Conservation (phyloP, 1,284 basidiomycete genomes). For the Malassezia yamatoensis region DNA sequence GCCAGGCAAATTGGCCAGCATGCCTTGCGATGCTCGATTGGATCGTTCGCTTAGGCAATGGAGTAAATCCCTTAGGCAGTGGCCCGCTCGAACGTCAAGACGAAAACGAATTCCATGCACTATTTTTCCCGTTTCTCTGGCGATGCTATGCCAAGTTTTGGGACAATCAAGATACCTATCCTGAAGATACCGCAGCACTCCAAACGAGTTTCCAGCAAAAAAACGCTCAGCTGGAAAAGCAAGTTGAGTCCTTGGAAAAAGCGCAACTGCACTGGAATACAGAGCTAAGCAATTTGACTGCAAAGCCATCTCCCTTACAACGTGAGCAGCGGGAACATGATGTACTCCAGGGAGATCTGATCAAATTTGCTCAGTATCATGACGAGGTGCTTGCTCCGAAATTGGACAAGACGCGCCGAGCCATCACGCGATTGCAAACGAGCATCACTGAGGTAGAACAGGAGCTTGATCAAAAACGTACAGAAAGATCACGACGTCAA, state of each 20-base stretch:
- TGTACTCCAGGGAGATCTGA: slow-evolving; percentile 34
- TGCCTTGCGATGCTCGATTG: slow-evolving; percentile 46
- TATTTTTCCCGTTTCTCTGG: slow-evolving; percentile 45
- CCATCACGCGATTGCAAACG: slow-evolving; percentile 29
- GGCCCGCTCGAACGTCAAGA: slow-evolving; percentile 31
- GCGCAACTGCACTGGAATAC: slow-evolving; percentile 27
- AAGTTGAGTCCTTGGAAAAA: slow-evolving; percentile 25
- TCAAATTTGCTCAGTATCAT: slow-evolving; percentile 41
- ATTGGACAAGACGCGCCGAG: slow-evolving; percentile 37
- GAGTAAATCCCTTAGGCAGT: slow-evolving; percentile 21
- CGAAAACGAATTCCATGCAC: slow-evolving; percentile 34
- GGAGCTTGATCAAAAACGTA: slow-evolving; percentile 29
- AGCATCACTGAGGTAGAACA: slow-evolving; percentile 23
- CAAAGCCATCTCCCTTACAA: slow-evolving; percentile 33
- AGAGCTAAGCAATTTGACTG: slow-evolving; percentile 26
- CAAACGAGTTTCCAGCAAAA: slow-evolving; percentile 31
- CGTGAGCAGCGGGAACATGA: slow-evolving; percentile 31
- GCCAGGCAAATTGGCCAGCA: slow-evolving; percentile 43
- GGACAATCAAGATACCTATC: slow-evolving; percentile 44
- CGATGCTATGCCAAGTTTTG: slow-evolving; percentile 46
- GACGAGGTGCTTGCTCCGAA: slow-evolving; percentile 38
- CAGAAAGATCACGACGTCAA: slow-evolving; percentile 26
- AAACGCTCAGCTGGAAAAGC: slow-evolving; percentile 8
- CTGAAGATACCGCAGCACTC: slow-evolving; percentile 39
- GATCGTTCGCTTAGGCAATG: slow-evolving; percentile 30